Percentiles rank a stretch among this genome's conserved stretches.
These are phyloP conservation scores for Diplodia scrobiculata DNA, from an alignment of 2,329 filamentous ascomycete genomes.

Conservation along the genomic window DNA sequence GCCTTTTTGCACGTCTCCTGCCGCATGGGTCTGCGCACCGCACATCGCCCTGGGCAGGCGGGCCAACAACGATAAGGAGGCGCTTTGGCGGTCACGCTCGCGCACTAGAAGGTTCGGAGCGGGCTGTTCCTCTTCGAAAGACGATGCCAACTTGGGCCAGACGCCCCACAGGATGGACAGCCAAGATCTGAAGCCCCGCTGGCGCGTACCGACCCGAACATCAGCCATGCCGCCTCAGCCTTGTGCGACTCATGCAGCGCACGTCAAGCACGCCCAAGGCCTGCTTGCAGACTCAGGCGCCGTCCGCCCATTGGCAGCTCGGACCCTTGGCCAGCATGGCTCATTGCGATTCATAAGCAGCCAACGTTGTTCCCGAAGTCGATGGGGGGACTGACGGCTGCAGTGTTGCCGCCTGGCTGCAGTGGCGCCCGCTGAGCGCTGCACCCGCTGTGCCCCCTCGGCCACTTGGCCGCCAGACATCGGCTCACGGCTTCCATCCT, in stretches of 20 bases:
- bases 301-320: not conserved
- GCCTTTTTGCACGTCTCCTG: slow-evolving; percentile 17
- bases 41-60: not conserved
- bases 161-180: slow-evolving; percentile 13
- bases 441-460: not conserved
- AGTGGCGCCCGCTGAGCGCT: not conserved
- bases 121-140: slow-evolving; percentile 9
- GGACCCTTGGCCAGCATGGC: not conserved
- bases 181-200: slow-evolving; percentile 23
- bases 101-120: slow-evolving; percentile 14
- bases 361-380: slow-evolving; percentile 3
- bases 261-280: not conserved
- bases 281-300: not conserved
- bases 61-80: slow-evolving; percentile 12
- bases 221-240: slow-evolving; percentile 14
- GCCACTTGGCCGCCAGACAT: not conserved
- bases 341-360: slow-evolving; percentile 13
- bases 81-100: slow-evolving; percentile 1
- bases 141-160: not conserved
- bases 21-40: not conserved
- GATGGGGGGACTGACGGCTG: slow-evolving; percentile 19
- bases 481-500: not conserved
- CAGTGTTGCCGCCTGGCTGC: not conserved
- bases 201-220: slow-evolving; percentile 20
- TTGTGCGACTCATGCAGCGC: slow-evolving; percentile 18